Evolutionary conservation across 2,329 filamentous ascomycete genomes (phyloP).

Genomic region (Arthrobotrys sphaeroides): DNA sequence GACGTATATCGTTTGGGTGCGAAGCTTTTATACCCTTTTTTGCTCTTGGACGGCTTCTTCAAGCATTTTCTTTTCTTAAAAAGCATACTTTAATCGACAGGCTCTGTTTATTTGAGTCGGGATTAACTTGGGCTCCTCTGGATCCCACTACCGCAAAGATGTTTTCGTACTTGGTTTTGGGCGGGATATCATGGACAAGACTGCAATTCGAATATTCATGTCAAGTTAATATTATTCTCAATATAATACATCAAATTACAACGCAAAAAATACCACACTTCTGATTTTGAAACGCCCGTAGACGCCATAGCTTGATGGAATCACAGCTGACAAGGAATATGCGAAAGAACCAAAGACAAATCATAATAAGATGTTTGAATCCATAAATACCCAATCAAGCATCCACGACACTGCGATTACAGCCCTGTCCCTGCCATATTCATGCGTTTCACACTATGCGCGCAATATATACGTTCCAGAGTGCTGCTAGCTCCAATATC

Average conservation of each 20-base stretch:
- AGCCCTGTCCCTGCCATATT: background rate
- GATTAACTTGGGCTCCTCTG: background rate
- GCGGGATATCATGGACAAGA: no score
- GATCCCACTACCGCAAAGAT: background rate
- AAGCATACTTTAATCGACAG: background rate
- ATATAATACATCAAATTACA: no score
- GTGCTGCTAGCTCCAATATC: no score
- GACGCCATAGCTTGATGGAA: no score
- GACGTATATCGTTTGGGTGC: slow-evolving; percentile 1
- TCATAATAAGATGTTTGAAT: background rate
- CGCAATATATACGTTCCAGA: no score
- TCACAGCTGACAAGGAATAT: no score
- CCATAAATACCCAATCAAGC: background rate
- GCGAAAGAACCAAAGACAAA: no score
- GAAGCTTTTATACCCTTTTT: background rate
- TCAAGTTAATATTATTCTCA: no score
- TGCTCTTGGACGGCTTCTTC: background rate
- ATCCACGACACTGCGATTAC: background rate
- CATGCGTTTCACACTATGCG: slow-evolving; percentile 1
- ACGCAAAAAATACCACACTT: no score
- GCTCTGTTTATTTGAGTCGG: no score
- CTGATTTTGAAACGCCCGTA: no score
- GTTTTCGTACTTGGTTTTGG: background rate
- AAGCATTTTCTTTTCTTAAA: background rate
- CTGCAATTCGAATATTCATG: no score